Evolutionary conservation across 2,329 filamentous ascomycete species (phyloP), one percentile per base, ranked within the genome.

Genomic region (Penicillium hordei): DNA sequence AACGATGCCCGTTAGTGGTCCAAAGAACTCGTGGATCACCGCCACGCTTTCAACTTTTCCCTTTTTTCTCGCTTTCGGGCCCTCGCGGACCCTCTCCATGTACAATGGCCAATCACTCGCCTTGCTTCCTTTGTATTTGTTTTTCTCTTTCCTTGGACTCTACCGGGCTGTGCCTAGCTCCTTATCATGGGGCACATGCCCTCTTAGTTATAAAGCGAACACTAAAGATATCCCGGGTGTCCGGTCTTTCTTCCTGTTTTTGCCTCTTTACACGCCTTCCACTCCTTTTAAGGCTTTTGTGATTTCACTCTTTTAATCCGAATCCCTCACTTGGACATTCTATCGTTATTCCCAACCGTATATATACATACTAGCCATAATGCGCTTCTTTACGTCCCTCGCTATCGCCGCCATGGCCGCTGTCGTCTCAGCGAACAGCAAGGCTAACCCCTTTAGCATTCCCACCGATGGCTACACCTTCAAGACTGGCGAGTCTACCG

Each of bases 371-470:
- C 52, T 17, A 46, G 10, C 62, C 71, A 78, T 63, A 34, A 83
- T 83, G 81, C 75, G 76, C 60, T 75, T 79, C 70, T 64, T 76
- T 60, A 61, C 73, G 68, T 72, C 76, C 55, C 50, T 78, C 48
- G 62, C 79, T 60, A 60, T 81, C 59, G 76, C 79, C 63, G 70
- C 78, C 60, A 65, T 81, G 60, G 77, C 78, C 57, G 76, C 78
- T 51, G 63, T 80, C 19, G 75, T 74, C 48, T 66, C 75, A 27
- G 79, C 78, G 36, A 65, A 72, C 65, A 73, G 60, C 64, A 74
- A 61, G 34, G 65, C 65, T 48, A 83, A 83, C 68, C 68, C 79
- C 50, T 83, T 84, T 76, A 79, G 74, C 55, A 71, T 78, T 58
- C 79, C 80, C 19, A 39, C 45, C 4, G 68, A 64, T 17, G 78